A percentile compares a stretch with the other conserved stretches of the same genome.
These are phyloP conservation scores for Aureobasidium melanogenum DNA, from an alignment of 2,329 filamentous ascomycete species.

Conservation along the genomic window DNA sequence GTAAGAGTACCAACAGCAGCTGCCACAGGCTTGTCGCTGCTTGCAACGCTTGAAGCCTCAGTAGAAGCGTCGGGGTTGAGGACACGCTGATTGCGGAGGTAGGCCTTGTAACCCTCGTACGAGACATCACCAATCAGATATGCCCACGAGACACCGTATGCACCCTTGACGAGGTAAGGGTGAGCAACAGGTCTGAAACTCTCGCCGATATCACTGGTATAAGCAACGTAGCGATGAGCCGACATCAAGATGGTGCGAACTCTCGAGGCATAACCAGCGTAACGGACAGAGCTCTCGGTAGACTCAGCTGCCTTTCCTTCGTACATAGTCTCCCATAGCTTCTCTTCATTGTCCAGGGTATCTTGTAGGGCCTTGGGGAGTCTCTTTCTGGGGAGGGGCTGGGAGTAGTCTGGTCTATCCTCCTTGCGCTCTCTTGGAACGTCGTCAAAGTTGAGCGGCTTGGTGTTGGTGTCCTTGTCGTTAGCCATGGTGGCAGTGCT, in stretches of 20 bases:
- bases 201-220: constrained; percentile 91
- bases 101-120: constrained; percentile 93
- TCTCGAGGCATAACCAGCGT: constrained; percentile 83
- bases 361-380: constrained; percentile 48
- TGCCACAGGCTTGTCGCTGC: constrained; percentile 29
- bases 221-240: constrained; percentile 92
- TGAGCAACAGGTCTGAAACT: constrained; percentile 91
- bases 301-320: constrained; percentile 69
- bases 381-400: constrained; percentile 40
- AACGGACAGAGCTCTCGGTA: constrained; percentile 77
- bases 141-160: constrained; percentile 86
- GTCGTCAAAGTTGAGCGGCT: constrained; percentile 20
- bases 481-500: not conserved
- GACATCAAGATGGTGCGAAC: constrained; percentile 60
- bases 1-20: constrained; percentile 15
- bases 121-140: constrained; percentile 86
- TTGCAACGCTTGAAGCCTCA: not conserved
- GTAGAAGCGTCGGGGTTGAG: constrained; percentile 54
- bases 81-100: constrained; percentile 71
- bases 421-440: constrained; percentile 35
- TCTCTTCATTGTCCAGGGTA: constrained; percentile 55
- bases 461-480: constrained; percentile 14
- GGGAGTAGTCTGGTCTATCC: constrained; percentile 38
- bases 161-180: constrained; percentile 67
- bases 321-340: constrained; percentile 67